phyloP scores from a whole-genome alignment of 805 yeast species.

The Ogataea methanolica region DNA sequence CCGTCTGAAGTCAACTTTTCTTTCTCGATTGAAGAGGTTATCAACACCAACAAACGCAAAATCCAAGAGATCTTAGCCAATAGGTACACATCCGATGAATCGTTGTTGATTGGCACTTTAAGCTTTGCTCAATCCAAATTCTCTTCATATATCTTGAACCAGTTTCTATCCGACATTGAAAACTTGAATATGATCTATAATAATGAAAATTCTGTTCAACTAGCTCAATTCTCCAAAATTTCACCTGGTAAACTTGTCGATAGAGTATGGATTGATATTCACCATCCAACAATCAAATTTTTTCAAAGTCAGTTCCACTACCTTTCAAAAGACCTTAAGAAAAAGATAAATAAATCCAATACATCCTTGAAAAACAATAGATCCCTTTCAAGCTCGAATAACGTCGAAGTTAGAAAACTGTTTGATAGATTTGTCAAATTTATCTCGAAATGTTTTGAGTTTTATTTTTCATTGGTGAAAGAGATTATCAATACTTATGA shows the following conservation, averaged over 20 bases:
- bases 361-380: conserved; percentile 3
- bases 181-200: background rate
- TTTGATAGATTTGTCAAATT: conserved; percentile 49
- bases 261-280: conserved; percentile 54
- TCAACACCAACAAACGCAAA: conserved; percentile 23
- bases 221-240: conserved; percentile 1
- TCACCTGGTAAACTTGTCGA: conserved; percentile 38
- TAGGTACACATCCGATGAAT: conserved; percentile 32
- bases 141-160: conserved; percentile 36
- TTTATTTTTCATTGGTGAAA: conserved; percentile 41
- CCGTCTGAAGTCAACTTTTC: background rate
- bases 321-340: conserved; percentile 15
- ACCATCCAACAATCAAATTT: conserved; percentile 59
- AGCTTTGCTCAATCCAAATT: conserved; percentile 46
- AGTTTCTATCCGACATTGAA: conserved; percentile 23
- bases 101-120: conserved; percentile 45
- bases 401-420: conserved; percentile 55
- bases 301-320: conserved; percentile 38
- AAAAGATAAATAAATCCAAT: conserved; percentile 8
- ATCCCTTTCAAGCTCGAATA: conserved; percentile 18
- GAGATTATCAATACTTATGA: conserved; percentile 36
- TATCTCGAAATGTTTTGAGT: conserved; percentile 40
- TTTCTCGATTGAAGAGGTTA: conserved; percentile 16
- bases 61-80: conserved; percentile 28
- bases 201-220: background rate